Base-by-base conservation (phyloP, 1,139 yeast species). In the Zhuliangozyma blackwelliae region DNA sequence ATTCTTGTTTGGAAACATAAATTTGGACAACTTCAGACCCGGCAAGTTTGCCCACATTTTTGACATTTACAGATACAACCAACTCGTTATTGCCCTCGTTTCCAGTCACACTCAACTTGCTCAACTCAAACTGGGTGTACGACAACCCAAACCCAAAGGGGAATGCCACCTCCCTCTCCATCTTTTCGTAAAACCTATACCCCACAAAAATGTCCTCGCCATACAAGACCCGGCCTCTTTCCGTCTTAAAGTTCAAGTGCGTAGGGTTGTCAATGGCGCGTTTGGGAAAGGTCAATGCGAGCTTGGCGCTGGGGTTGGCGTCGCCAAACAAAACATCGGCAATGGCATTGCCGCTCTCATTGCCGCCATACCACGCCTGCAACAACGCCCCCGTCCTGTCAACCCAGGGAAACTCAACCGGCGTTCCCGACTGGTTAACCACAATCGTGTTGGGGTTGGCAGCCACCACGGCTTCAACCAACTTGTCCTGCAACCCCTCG, bases 71-170 rank as follows among this genome's bases (percentile, higher is more conserved):
- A 9, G 63, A 30, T 7, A 44, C 51, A 7, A 36, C 13, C 26
- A 55, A 37, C 8, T 31, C 34, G 20, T 52, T 47, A 3, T 36
- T 31, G 7, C 29, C 31, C 34, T 48, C 52, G 35, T 46, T 46
- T 12, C 41, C 37, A 7, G 23, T 5, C 11, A 59, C 51, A 11
- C 36, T 37, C 23, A 53, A 40, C 25, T 47, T 37, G 10, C 46
- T 36, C 29, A 51, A 43, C 12, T 51, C 59, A 47, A 75, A 79
- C 1, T 59, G 45, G 7, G 83, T 69, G 55, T 78, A 79, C 2
- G 83, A 76, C 38, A 79, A 64, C 11, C 85, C 85, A 49, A 57
- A 65, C 11, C 85, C 85, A 55, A 79, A 79, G 34, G 83, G 79
- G 62, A 71, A 78, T 29, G 72, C 64, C 13, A 73, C 77, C 22